Conservation (phyloP, 2,329 filamentous ascomycete genomes). For the Apiospora malaysiana region DNA sequence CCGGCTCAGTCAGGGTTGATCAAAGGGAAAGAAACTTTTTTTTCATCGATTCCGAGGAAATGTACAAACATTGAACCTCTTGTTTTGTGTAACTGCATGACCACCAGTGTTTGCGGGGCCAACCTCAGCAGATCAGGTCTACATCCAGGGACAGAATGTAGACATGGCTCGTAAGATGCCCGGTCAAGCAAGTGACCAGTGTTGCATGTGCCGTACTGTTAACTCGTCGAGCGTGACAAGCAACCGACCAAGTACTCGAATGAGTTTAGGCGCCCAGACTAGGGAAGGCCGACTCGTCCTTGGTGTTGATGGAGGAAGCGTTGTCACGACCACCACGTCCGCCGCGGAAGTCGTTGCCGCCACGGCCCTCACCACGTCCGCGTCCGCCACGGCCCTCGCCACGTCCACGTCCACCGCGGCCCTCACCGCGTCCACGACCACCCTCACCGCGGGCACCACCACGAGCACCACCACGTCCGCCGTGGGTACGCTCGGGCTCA, state of each 20-base stretch:
- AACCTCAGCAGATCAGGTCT: neutral
- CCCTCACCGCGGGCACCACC: conserved; percentile 52
- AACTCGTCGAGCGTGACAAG: conserved; percentile 28
- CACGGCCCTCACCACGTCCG: conserved; percentile 50
- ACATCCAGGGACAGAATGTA: neutral
- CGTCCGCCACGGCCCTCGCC: conserved; percentile 51
- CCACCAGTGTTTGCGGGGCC: conserved; percentile 2
- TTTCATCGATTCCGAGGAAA: conserved; percentile 1
- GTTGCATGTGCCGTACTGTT: conserved; percentile 27
- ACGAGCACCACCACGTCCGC: conserved; percentile 55
- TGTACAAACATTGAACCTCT: neutral
- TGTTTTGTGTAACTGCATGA: conserved; percentile 20
- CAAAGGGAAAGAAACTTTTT: conserved; percentile 22
- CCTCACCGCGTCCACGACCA: conserved; percentile 54
- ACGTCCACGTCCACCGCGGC: conserved; percentile 57
- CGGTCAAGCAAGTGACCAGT: conserved; percentile 14
- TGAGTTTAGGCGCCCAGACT: conserved; percentile 59
- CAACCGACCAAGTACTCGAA: conserved; percentile 28
- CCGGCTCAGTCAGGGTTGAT: conserved; percentile 27
- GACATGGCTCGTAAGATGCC: conserved; percentile 22
- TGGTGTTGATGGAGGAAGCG: conserved; percentile 57
- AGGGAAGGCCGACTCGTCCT: conserved; percentile 64
- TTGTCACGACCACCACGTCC: conserved; percentile 56
- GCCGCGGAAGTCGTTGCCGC: conserved; percentile 42
- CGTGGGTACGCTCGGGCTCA: conserved; percentile 68